A percentile compares a stretch with the other conserved stretches of the same genome.
These are phyloP conservation scores for Candida sojae DNA, from an alignment of 1,139 yeast genomes.

Conservation along the genomic window DNA sequence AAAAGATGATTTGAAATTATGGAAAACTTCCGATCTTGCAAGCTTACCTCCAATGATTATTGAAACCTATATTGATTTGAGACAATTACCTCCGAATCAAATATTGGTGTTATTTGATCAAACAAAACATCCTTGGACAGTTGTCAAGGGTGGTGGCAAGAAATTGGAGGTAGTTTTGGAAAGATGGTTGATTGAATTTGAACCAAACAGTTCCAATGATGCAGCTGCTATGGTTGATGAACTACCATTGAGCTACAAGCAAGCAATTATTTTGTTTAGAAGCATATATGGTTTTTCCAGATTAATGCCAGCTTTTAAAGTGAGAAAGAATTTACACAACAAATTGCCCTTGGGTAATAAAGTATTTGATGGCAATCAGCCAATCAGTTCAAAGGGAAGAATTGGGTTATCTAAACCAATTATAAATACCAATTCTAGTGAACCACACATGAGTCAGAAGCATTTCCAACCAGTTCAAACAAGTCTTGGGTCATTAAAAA, in stretches of 20 bases:
- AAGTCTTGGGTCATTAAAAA: conserved; percentile 68
- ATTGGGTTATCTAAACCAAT: conserved; percentile 78
- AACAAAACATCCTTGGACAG: conserved; percentile 42
- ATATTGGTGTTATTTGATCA: conserved; percentile 60
- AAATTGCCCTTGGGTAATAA: conserved; percentile 52
- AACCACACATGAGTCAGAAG: conserved; percentile 59
- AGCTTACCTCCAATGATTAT: conserved; percentile 76
- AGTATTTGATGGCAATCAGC: conserved; percentile 72
- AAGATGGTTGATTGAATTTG: conserved; percentile 88
- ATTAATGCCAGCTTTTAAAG: conserved; percentile 69
- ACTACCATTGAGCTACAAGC: conserved; percentile 71
- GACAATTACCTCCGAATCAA: conserved; percentile 60
- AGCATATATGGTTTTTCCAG: conserved; percentile 68
- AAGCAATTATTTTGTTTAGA: conserved; percentile 72
- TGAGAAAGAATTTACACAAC: conserved; percentile 40
- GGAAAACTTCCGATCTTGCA: conserved; percentile 53
- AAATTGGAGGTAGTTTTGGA: conserved; percentile 85
- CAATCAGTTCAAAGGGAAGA: conserved; percentile 80
- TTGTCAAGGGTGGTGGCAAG: conserved; percentile 42
- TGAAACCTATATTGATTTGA: conserved; percentile 78
- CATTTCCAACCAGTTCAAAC: conserved; percentile 72
- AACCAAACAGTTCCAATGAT: conserved; percentile 27
- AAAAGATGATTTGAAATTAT: conserved; percentile 59
- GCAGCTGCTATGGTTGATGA: conserved; percentile 43
- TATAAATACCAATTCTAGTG: conserved; percentile 36